Evolutionary conservation across 192 early-diverging fungal genomes (phyloP).

Genomic region (Gryganskiella cystojenkinii): DNA sequence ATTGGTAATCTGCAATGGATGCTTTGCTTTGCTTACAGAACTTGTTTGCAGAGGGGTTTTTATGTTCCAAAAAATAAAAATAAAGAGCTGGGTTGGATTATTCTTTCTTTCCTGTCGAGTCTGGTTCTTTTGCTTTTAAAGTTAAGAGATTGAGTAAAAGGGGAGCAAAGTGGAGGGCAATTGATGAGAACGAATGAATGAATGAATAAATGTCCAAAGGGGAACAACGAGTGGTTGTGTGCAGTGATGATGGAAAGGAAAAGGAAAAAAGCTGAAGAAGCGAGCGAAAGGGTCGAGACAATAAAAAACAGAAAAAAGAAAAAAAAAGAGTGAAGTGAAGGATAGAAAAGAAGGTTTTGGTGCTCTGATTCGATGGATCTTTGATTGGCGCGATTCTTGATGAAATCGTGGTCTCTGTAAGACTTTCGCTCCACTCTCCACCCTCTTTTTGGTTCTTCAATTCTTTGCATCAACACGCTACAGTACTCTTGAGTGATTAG

Average conservation of each 20-base stretch:
- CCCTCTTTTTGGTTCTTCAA: too few species aligned
- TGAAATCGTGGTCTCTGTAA: not conserved
- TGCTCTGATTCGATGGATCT: not conserved
- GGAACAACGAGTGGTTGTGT: not conserved
- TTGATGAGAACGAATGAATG: not conserved
- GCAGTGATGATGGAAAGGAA: not conserved
- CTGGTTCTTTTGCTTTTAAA: not conserved
- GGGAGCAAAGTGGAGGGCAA: not conserved
- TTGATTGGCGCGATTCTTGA: not conserved
- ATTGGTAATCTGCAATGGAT: too few species aligned
- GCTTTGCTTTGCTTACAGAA: too few species aligned
- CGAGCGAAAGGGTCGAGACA: not conserved
- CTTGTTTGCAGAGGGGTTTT: too few species aligned
- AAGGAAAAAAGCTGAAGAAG: not conserved
- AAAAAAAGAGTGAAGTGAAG: constrained; percentile 4
- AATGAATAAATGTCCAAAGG: not conserved
- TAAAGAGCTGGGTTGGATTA: too few species aligned
- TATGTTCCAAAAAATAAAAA: too few species aligned
- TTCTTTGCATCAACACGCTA: too few species aligned
- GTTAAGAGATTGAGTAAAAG: not conserved
- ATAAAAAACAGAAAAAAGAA: constrained; percentile 2
- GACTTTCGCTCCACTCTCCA: not conserved
- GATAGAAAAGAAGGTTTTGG: not conserved
- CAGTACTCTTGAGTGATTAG: too few species aligned
- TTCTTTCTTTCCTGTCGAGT: not conserved